Percentiles rank a stretch among this genome's conserved stretches.
Evolutionary conservation across 768 basidiomycete species (phyloP).

Genomic region (Dacryopinax primogenitus): DNA sequence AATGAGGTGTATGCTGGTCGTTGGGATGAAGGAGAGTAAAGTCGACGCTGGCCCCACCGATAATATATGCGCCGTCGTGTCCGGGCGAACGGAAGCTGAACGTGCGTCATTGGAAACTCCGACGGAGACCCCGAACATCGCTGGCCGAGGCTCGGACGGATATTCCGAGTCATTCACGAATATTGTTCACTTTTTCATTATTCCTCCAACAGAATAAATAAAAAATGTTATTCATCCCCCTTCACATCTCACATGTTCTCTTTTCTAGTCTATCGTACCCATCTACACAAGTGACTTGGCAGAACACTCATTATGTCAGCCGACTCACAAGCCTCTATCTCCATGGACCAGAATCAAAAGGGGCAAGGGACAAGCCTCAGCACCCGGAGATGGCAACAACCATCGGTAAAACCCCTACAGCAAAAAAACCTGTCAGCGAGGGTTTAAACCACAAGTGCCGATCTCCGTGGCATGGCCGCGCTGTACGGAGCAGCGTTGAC

Average conservation of each 20-base stretch:
- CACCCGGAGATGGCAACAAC: background rate
- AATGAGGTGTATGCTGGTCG: slow-evolving; percentile 1
- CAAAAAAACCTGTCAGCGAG: background rate
- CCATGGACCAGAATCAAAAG: background rate
- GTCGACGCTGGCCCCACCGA: background rate
- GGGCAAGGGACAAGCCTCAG: background rate
- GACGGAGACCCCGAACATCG: slow-evolving; percentile 2
- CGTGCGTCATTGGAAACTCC: slow-evolving; percentile 9
- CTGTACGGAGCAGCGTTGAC: background rate
- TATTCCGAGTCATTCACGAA: too few species aligned
- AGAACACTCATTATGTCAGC: background rate
- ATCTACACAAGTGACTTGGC: background rate
- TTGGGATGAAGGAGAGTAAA: background rate
- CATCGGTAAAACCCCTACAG: slow-evolving; percentile 2
- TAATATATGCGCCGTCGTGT: background rate
- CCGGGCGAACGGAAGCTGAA: slow-evolving; percentile 6
- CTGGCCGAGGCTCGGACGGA: background rate
- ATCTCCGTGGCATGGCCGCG: background rate
- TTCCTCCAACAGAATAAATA: too few species aligned
- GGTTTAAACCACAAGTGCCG: background rate
- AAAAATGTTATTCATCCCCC: too few species aligned
- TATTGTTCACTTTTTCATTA: too few species aligned
- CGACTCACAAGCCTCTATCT: background rate
- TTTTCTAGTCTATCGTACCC: slow-evolving; percentile 5
- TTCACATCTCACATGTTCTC: background rate